Conservation (phyloP, 2,329 filamentous ascomycete genomes). For the Fusarium graminum region DNA sequence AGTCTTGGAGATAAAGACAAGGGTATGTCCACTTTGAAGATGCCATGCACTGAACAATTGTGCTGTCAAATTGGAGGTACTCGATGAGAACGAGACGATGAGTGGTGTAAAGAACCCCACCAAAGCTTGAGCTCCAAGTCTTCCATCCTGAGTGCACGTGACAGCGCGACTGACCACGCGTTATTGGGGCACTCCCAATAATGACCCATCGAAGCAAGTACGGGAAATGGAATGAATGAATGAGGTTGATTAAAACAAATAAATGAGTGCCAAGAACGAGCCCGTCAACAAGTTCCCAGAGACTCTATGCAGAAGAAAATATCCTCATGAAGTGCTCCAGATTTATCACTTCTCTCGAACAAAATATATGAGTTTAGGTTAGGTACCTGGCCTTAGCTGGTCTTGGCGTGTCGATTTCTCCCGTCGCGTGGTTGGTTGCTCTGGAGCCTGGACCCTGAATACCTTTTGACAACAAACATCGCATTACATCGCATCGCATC, state of each 20-base stretch:
- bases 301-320: no score
- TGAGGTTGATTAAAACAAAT: background rate
- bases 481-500: background rate
- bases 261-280: background rate
- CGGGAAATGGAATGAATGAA: background rate
- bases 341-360: background rate
- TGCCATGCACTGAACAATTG: background rate
- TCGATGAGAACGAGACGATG: background rate
- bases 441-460: conserved; percentile 27
- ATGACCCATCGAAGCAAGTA: no score
- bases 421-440: conserved; percentile 5
- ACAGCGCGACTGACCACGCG: background rate
- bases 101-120: conserved; percentile 19
- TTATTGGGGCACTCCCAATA: background rate
- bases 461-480: conserved; percentile 19
- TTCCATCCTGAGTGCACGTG: background rate
- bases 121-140: conserved; percentile 10
- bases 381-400: background rate
- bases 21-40: no score
- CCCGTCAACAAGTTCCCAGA: no score
- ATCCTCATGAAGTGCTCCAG: background rate
- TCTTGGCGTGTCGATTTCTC: background rate
- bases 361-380: conserved; percentile 11
- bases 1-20: no score
- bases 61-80: background rate